Conservation (phyloP, 2,329 filamentous ascomycete genomes). For the Myriosclerotinia curreyana region DNA sequence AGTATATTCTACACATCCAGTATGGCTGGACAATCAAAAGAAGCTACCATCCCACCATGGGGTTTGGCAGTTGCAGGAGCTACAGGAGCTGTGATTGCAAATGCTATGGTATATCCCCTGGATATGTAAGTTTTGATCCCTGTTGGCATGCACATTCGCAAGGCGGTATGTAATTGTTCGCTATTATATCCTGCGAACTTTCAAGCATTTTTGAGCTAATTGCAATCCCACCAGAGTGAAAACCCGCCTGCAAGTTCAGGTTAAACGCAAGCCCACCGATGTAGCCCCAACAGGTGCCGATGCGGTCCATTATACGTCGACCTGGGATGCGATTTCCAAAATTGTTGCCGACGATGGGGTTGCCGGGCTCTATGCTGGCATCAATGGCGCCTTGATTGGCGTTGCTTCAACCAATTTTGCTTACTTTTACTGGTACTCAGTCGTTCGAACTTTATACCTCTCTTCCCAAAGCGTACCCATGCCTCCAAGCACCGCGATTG, state of each 20-base stretch:
- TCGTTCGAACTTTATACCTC: slow-evolving; percentile 79
- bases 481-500: slow-evolving; percentile 73
- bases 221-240: slow-evolving; percentile 67
- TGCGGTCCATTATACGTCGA: slow-evolving; percentile 77
- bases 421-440: slow-evolving; percentile 98
- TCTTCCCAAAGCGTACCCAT: slow-evolving; percentile 55
- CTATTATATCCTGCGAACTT: slow-evolving; percentile 9
- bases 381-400: slow-evolving; percentile 80
- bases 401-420: slow-evolving; percentile 98
- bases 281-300: slow-evolving; percentile 45
- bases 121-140: slow-evolving; percentile 70
- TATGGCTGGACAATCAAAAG: slow-evolving; percentile 39
- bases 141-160: slow-evolving; percentile 14
- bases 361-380: slow-evolving; percentile 81
- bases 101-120: slow-evolving; percentile 91
- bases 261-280: slow-evolving; percentile 59
- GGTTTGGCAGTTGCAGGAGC: slow-evolving; percentile 89
- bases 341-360: slow-evolving; percentile 80
- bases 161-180: slow-evolving; percentile 17
- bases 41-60: slow-evolving; percentile 71
- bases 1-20: neutral
- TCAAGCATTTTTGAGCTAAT: slow-evolving; percentile 15
- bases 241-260: slow-evolving; percentile 91
- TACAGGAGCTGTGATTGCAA: slow-evolving; percentile 88
- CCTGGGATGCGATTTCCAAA: slow-evolving; percentile 81